phyloP scores from a whole-genome alignment of 305 asterid genomes.

The Salvia sclarea region DNA sequence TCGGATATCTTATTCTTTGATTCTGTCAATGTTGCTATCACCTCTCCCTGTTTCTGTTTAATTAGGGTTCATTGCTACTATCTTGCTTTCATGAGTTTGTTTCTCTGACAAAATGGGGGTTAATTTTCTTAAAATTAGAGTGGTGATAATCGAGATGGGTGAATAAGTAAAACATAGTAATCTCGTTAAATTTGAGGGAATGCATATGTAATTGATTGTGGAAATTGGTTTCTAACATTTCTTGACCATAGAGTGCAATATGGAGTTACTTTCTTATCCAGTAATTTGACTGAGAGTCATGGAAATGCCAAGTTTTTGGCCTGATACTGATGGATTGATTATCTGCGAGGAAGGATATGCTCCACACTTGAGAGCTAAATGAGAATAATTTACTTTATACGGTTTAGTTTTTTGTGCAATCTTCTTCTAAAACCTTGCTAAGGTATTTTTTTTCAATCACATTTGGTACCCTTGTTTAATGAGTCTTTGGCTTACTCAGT shows the following conservation, averaged over 20 bases:
- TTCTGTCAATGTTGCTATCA: neutral
- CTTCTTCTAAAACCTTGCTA: neutral
- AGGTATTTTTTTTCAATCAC: neutral
- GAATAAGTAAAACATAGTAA: neutral
- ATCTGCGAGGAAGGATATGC: neutral
- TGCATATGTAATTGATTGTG: too few species aligned
- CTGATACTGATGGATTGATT: neutral
- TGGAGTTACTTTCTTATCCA: conserved; percentile 1
- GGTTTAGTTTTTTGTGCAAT: neutral
- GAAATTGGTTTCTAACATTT: too few species aligned
- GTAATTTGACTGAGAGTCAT: neutral
- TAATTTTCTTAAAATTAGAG: neutral
- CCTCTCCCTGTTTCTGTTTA: neutral
- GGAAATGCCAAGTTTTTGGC: neutral
- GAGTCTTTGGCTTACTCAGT: neutral
- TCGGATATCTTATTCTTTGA: neutral
- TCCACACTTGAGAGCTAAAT: neutral
- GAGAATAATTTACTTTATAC: neutral
- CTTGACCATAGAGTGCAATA: too few species aligned
- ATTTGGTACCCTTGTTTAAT: neutral
- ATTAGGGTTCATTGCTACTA: neutral
- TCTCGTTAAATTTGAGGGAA: too few species aligned
- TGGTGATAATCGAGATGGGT: neutral
- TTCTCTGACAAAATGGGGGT: neutral
- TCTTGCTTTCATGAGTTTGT: neutral